phyloP scores from a whole-genome alignment of 768 basidiomycete genomes.

The Pisolithus orientalis region DNA sequence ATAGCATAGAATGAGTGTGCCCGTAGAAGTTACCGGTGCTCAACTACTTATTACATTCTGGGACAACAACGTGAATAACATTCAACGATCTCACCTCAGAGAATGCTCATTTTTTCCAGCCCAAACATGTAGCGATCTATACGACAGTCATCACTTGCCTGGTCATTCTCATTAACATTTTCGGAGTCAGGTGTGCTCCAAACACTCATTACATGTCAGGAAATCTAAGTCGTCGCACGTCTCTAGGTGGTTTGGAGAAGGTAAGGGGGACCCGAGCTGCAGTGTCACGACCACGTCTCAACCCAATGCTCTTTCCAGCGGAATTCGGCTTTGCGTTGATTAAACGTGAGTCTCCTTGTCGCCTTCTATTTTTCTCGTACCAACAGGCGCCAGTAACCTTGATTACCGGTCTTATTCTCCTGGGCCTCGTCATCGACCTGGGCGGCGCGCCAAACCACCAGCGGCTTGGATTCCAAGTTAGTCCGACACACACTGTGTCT shows the following conservation, averaged over 20 bases:
- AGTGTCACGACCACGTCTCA: neutral
- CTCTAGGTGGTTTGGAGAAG: constrained; percentile 58
- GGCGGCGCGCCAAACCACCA: constrained; percentile 70
- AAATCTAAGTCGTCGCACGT: constrained; percentile 10
- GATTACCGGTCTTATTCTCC: constrained; percentile 54
- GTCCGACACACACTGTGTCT: constrained; percentile 4
- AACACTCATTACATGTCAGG: neutral
- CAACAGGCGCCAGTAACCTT: constrained; percentile 38
- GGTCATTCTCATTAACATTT: constrained; percentile 59
- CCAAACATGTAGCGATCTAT: constrained; percentile 47
- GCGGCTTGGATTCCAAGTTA: constrained; percentile 61
- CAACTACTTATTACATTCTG: constrained; percentile 67
- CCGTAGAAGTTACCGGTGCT: constrained; percentile 72
- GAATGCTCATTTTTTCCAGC: constrained; percentile 21
- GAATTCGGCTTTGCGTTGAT: constrained; percentile 64
- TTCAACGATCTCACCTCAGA: neutral
- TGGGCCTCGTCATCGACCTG: constrained; percentile 64
- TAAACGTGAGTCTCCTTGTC: constrained; percentile 40
- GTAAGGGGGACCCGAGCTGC: constrained; percentile 21
- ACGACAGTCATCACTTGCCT: constrained; percentile 51
- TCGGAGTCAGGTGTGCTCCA: constrained; percentile 52
- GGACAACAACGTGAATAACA: constrained; percentile 47
- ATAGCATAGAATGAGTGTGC: constrained; percentile 46
- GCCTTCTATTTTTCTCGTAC: neutral
- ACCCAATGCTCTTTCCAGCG: constrained; percentile 29